A percentile compares a stretch with the other conserved stretches of the same genome.
Evolutionary conservation across 805 yeast species (phyloP).

Genomic region (Maudiozyma bulderi): DNA sequence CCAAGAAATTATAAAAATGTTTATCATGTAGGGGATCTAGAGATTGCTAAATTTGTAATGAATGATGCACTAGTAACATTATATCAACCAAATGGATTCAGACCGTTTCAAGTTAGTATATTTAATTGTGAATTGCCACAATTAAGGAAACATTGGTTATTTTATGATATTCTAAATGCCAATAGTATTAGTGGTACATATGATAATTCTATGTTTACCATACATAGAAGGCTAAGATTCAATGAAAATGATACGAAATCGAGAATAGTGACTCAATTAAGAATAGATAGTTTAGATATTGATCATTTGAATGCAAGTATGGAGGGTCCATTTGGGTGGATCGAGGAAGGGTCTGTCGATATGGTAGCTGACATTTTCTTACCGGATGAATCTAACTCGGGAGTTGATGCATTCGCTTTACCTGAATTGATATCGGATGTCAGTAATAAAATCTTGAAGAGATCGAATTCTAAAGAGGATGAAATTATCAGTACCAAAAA

Average conservation of each 20-base stretch:
- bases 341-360: constrained; percentile 82
- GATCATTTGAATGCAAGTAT: constrained; percentile 87
- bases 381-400: constrained; percentile 42
- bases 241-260: constrained; percentile 29
- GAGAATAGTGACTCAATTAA: constrained; percentile 61
- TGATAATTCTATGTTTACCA: constrained; percentile 86
- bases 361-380: constrained; percentile 85
- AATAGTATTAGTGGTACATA: constrained; percentile 81
- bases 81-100: constrained; percentile 68
- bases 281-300: constrained; percentile 77
- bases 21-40: constrained; percentile 84
- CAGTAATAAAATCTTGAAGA: constrained; percentile 22
- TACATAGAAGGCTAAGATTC: constrained; percentile 43
- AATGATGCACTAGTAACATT: constrained; percentile 79
- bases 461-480: background rate
- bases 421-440: constrained; percentile 42
- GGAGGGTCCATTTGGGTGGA: constrained; percentile 97
- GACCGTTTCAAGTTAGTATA: constrained; percentile 82
- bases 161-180: constrained; percentile 78
- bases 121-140: constrained; percentile 73
- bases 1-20: constrained; percentile 71
- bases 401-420: constrained; percentile 35
- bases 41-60: constrained; percentile 70
- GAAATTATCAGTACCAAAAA: background rate
- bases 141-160: constrained; percentile 86